Evolutionary conservation across 371 early-diverging fungal species (phyloP).

Genomic region (Saksenaea oblongispora): DNA sequence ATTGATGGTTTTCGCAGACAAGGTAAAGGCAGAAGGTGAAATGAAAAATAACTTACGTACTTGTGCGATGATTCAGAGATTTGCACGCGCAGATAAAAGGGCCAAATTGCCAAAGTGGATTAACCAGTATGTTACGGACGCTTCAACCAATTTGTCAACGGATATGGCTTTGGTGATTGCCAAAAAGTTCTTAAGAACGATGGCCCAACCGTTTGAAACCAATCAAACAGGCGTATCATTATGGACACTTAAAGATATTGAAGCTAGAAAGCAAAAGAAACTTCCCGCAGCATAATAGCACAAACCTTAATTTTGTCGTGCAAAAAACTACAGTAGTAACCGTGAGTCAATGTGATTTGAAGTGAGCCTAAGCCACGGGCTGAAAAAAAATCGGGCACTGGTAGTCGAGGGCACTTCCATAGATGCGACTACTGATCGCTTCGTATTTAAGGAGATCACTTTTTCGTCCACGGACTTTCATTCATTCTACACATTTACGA

Average conservation of each 20-base stretch:
- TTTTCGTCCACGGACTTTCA: neutral
- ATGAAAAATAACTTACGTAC: neutral
- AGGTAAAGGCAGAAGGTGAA: constrained; percentile 48
- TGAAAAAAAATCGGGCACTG: neutral
- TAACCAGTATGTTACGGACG: constrained; percentile 87
- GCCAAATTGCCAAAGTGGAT: constrained; percentile 99
- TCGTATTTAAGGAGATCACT: neutral
- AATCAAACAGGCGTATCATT: constrained; percentile 63
- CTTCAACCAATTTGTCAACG: constrained; percentile 92
- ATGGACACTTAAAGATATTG: constrained; percentile 66
- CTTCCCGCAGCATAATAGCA: constrained; percentile 1
- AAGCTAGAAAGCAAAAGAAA: constrained; percentile 39
- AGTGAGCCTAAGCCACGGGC: neutral
- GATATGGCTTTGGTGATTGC: constrained; percentile 98
- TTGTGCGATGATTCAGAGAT: constrained; percentile 62
- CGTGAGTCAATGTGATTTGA: neutral
- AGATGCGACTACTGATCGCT: constrained; percentile 6
- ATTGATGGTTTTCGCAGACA: constrained; percentile 99
- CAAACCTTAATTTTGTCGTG: neutral
- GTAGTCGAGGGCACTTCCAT: neutral
- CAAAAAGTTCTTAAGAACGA: constrained; percentile 93
- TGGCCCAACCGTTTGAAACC: constrained; percentile 96
- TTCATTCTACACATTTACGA: neutral
- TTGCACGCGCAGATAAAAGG: constrained; percentile 93
- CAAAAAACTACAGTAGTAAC: no score